Conservation (phyloP, 2,329 filamentous ascomycete genomes). For the Samsoniella hepiali region DNA sequence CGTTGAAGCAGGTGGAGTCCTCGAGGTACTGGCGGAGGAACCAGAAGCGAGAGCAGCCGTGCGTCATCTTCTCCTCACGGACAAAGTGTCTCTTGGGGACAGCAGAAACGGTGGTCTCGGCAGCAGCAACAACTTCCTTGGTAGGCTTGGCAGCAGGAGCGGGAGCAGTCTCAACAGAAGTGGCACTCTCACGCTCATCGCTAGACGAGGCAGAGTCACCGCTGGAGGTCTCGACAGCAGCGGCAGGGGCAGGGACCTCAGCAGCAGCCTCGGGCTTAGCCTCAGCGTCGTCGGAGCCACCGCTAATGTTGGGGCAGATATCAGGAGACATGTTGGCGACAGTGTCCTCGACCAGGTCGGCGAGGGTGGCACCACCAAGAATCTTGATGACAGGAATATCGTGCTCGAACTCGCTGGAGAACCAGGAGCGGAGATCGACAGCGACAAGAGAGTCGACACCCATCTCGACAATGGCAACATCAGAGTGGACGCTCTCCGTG, state of each 20-base stretch:
- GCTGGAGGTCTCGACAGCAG: conserved; percentile 26
- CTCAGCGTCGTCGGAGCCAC: conserved; percentile 27
- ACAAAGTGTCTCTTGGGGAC: conserved; percentile 14
- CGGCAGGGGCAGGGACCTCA: conserved; percentile 21
- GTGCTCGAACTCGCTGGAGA: conserved; percentile 40
- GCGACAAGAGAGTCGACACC: conserved; percentile 31
- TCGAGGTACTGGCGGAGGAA: conserved; percentile 20
- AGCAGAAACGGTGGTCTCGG: conserved; percentile 8
- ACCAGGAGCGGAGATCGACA: conserved; percentile 45
- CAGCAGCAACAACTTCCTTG: conserved; percentile 10
- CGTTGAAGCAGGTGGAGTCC: conserved; percentile 21
- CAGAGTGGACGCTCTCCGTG: conserved; percentile 18
- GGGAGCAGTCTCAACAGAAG: conserved; percentile 11
- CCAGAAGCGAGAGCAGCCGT: conserved; percentile 20
- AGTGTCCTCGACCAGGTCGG: conserved; percentile 21
- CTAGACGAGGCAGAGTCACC: conserved; percentile 13
- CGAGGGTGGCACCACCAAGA: conserved; percentile 32
- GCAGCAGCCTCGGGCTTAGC: conserved; percentile 25
- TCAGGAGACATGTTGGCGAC: conserved; percentile 18
- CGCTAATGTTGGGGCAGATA: conserved; percentile 18
- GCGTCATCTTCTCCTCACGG: conserved; percentile 18
- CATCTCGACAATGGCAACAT: conserved; percentile 21
- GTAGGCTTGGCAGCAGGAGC: conserved; percentile 2
- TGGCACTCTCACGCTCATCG: conserved; percentile 16
- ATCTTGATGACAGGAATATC: conserved; percentile 47